Base-by-base conservation (phyloP, 352 stramenopile species). In the Sclerospora graminicola region DNA sequence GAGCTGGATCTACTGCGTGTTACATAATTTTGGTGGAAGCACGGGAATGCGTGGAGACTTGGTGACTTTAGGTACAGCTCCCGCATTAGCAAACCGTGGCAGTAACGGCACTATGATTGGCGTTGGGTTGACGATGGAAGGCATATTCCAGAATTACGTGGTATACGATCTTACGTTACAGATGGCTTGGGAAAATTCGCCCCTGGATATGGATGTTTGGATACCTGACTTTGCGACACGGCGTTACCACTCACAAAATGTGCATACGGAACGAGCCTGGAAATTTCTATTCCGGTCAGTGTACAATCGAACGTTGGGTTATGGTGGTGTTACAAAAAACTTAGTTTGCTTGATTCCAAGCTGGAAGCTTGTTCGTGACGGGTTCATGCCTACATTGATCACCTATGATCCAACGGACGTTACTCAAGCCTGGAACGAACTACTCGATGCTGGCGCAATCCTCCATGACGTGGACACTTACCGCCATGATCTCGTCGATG, bases 141-240 rank as follows among this genome's bases (percentile, higher is more conserved):
- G 79, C 16, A 91, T 91, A 44, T 87, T 80, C 49, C 74, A 91
- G 39, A 91, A 91, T 63, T 91, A 91, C 42, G 60, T 88, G 0
- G 74, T 91, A 27, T 91, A 91, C 44, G 79, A 91, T 37, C 51
- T 89, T 20, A 63, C 67, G 10, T 47, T 89, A 8, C 63, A 87
- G 30, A 88, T 86, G 74, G 73, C 75, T 5, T 90, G 70, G 73
- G 48, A 74, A 40, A 30, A 66, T 23, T 27, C 41, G 8, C 57
- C 65, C 0, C 43, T 91, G 2, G 57, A 78, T 33, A 61, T 75
- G 7, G 19, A 45, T 7, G 28, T 46, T 4, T 91, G 65, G 59
- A 50, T 88, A n/a, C 56, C 69, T 15, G 56, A 61, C 13, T 91
- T 69, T 51, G 60, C 65, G 6, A 39, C 61, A 26, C 54, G 69